Percentiles rank a stretch among this genome's conserved stretches.
Conservation (phyloP, 2,329 filamentous ascomycete genomes). For the Alternaria tenuissima region DNA sequence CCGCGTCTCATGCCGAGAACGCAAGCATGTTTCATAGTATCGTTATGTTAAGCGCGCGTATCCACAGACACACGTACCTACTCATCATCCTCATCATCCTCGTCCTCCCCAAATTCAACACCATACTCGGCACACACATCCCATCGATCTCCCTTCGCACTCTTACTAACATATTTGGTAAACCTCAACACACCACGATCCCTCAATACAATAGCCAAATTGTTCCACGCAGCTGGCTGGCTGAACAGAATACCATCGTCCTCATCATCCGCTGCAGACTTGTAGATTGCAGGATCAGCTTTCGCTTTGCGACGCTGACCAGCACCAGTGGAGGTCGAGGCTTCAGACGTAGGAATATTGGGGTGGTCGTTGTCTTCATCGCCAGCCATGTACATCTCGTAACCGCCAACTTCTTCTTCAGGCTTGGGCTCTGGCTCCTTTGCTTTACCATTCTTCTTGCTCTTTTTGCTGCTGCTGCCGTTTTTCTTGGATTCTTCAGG, state of each 20-base stretch:
- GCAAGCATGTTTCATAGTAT: background rate
- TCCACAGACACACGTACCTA: background rate
- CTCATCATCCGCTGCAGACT: conserved; percentile 65
- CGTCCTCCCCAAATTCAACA: conserved; percentile 67
- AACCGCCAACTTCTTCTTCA: conserved; percentile 73
- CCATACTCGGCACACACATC: conserved; percentile 84
- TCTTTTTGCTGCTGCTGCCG: conserved; percentile 27
- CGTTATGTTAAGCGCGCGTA: background rate
- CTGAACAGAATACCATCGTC: conserved; percentile 78
- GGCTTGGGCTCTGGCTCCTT: conserved; percentile 8
- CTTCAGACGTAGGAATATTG: conserved; percentile 46
- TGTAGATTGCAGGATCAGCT: conserved; percentile 84
- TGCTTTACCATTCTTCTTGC: conserved; percentile 42
- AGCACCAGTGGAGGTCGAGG: conserved; percentile 55
- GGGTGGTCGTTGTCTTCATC: conserved; percentile 65
- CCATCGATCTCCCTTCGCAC: conserved; percentile 88
- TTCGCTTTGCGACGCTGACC: conserved; percentile 56
- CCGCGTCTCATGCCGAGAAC: background rate
- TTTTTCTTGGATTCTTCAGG: conserved; percentile 58
- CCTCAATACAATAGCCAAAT: conserved; percentile 85
- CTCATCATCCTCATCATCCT: conserved; percentile 48
- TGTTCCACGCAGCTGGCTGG: conserved; percentile 82
- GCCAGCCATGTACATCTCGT: conserved; percentile 93
- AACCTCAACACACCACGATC: conserved; percentile 89
- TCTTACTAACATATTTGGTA: conserved; percentile 91